Conservation (phyloP, 331 rosid genomes). For the Ulmus americana region DNA sequence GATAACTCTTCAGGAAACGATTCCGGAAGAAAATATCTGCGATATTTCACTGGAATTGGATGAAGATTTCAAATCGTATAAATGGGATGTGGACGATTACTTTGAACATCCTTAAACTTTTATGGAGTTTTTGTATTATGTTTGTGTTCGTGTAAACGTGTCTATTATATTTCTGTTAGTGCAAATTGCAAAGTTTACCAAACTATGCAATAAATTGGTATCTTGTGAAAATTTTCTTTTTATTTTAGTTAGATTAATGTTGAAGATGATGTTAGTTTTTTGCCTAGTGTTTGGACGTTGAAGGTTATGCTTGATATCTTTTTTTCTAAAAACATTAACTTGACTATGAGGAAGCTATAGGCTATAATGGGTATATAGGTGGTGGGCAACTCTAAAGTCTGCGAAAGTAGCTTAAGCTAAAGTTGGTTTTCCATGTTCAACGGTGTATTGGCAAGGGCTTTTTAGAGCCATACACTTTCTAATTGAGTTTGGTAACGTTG, state of each 20-base stretch:
- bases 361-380: background rate
- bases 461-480: slow-evolving; percentile 1
- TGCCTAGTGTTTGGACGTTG: background rate
- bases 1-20: slow-evolving; percentile 8
- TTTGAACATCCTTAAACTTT: slow-evolving; percentile 26
- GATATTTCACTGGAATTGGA: slow-evolving; percentile 34
- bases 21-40: slow-evolving; percentile 13
- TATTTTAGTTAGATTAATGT: no score
- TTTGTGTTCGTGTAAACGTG: background rate
- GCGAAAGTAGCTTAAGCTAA: slow-evolving; percentile 4
- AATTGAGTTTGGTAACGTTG: no score
- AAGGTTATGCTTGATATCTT: background rate
- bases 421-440: slow-evolving; percentile 6
- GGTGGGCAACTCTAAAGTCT: slow-evolving; percentile 9
- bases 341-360: background rate
- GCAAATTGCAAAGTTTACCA: no score
- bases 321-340: no score
- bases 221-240: no score
- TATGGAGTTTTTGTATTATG: background rate
- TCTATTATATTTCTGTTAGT: no score
- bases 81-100: slow-evolving; percentile 66
- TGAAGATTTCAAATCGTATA: slow-evolving; percentile 51
- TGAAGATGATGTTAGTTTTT: background rate
- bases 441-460: slow-evolving; percentile 1
- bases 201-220: no score